Base-by-base conservation (phyloP, 1,284 basidiomycete species). In the Spongispora temasekensis region DNA sequence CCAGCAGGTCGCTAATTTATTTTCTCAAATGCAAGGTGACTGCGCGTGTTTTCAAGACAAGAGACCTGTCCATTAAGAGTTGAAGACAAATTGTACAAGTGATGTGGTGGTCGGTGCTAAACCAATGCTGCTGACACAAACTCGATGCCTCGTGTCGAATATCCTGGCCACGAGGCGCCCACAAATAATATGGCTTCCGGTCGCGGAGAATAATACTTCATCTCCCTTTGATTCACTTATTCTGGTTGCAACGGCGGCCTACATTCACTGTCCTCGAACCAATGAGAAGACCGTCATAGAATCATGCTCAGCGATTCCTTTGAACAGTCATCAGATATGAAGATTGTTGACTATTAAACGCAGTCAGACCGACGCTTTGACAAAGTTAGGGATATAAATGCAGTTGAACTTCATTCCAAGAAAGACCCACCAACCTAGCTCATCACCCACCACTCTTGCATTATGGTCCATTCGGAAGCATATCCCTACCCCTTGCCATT, bases 401-500 rank as follows among this genome's bases (percentile, higher is more conserved):
- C 51, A 57, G 58, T 55, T 25, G 19, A 53, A 25, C 31, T 25
- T 54, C 46, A 51, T 21, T 42, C 46, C 28, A 59, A 42, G 52
- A 54, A n/a, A n/a, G n/a, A n/a, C n/a, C 19, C 23, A 56, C 55
- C 25, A 42, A 50, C 56, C 55, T 46, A 7, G n/a, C 9, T 57
- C 35, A 27, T 21, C 27, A 42, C 21, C 54, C 35, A 35, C 37
- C n/a, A 55, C 50, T 32, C 31, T 37, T 56, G n/a, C 32, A 55
- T 31, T 30, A 62, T 67, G 61, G 53, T 55, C 53, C 51, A 65
- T 46, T 53, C 62, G 5, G 52, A 59, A 44, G 21, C 52, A 19
- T 17, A 37, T 23, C 23, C 62, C 5, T 73, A 72, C n/a, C 66
- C 67, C 6, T 44, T 65, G 30, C 15, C 66, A 6, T 73, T 65